These are phyloP conservation scores for Russula dissimulans DNA, from an alignment of 768 basidiomycete genomes.

Conservation along the genomic window DNA sequence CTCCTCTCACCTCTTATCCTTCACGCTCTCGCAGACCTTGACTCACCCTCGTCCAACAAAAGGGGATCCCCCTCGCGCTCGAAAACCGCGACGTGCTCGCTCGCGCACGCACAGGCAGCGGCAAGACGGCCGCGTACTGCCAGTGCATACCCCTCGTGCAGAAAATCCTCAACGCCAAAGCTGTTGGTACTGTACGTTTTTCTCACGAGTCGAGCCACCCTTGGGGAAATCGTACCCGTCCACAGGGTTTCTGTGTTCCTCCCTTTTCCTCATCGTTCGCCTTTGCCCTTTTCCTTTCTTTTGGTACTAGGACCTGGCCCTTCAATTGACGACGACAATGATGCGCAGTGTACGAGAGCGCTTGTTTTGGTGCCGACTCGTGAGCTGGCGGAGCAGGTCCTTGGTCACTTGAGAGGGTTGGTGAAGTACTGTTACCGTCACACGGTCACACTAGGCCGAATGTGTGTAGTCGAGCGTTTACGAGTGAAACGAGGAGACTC, in stretches of 20 bases:
- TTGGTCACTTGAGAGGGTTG: slow-evolving; percentile 53
- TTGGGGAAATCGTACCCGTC: too few species aligned
- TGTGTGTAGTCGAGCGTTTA: too few species aligned
- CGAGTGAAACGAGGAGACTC: too few species aligned
- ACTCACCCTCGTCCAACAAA: slow-evolving; percentile 87
- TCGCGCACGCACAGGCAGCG: slow-evolving; percentile 89
- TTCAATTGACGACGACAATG: not conserved
- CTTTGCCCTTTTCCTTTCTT: too few species aligned
- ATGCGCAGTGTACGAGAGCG: slow-evolving; percentile 52
- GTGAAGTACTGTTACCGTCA: slow-evolving; percentile 79
- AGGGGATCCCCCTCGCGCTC: slow-evolving; percentile 86
- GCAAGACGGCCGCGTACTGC: slow-evolving; percentile 96
- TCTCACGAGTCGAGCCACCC: too few species aligned
- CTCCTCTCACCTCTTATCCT: slow-evolving; percentile 79
- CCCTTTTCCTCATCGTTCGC: too few species aligned
- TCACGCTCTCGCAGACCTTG: slow-evolving; percentile 83
- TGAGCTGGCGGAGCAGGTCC: slow-evolving; percentile 88
- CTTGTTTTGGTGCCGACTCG: slow-evolving; percentile 83
- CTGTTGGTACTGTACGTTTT: slow-evolving; percentile 18
- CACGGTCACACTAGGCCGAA: too few species aligned
- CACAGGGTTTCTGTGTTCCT: too few species aligned
- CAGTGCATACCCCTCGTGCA: slow-evolving; percentile 86
- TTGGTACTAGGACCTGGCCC: not conserved
- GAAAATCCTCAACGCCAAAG: slow-evolving; percentile 75
- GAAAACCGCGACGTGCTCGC: slow-evolving; percentile 88